Base-by-base conservation (phyloP, 169 alveolate species). In the Cryptosporidium meleagridis region DNA sequence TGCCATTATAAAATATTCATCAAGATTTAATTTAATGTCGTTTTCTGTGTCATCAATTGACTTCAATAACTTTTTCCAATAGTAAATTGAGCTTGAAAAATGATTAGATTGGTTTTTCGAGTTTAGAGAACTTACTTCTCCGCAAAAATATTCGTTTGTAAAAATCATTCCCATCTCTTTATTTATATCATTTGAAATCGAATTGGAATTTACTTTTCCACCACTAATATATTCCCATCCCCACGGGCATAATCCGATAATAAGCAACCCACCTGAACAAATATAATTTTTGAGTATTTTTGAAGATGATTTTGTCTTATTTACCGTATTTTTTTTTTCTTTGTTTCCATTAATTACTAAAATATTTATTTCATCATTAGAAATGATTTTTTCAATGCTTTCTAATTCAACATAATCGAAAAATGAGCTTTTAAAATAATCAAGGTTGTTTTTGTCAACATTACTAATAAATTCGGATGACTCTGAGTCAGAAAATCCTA, bases 171-270 rank as follows among this genome's bases (percentile, higher is more conserved):
- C 89, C 21, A 80, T 37, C 48, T 80, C 89, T 59, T 59, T 62
- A 44, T 59, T 58, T 4, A 80, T 41, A 4, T 18, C 62, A n/a
- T 80, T 80, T 6, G 69, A 59, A 61, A 80, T 31, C 26, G 75
- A 61, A 14, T 80, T 16, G 4, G 26, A 26, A 16, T 62, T 44
- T 18, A 80, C 3, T 21, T 14, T 31, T 33, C 70, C 71, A 61
- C 68, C 62, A 12, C 23, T 41, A 5, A 21, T 37, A 39, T 59
- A 59, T 65, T 80, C 89, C 89, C 89, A 80, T 18, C 89, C 89
- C 89, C 89, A 80, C 0, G 89, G 89, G 18, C 89, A 80, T n/a
- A 61, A 23, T 37, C 80, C 89, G 26, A 80, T 33, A 16, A 80
- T 65, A 37, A 80, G 23, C 29, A 80, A 21, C 12, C 45, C 45